phyloP scores from a whole-genome alignment of 1,139 yeast species.

The Magnusiomyces suaveolens region DNA sequence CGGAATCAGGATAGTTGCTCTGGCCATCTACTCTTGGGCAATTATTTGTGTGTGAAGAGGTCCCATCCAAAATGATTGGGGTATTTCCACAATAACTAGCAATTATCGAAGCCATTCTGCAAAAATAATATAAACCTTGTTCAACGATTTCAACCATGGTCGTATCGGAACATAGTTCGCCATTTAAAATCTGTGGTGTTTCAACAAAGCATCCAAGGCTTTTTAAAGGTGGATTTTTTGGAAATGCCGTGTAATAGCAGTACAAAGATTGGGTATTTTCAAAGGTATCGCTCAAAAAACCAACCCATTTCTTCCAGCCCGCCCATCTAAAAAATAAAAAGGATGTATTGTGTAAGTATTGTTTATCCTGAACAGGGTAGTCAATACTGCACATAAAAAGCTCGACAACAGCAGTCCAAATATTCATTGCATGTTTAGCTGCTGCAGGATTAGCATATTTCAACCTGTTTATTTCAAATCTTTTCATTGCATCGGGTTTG shows the following conservation, averaged over 20 bases:
- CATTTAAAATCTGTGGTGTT: no score
- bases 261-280: neutral
- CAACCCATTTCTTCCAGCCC: neutral
- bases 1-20: neutral
- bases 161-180: neutral
- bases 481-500: neutral
- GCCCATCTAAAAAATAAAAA: neutral
- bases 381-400: neutral
- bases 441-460: neutral
- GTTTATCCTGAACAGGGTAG: neutral
- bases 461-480: neutral
- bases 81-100: neutral
- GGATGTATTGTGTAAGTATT: neutral
- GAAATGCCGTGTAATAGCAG: neutral
- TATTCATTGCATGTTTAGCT: neutral
- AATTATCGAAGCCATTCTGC: neutral
- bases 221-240: no score
- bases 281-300: neutral
- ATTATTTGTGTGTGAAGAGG: neutral
- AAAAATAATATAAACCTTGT: neutral
- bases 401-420: neutral
- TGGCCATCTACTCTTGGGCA: neutral
- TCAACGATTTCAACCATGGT: neutral
- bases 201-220: no score
- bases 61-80: neutral